Evolutionary conservation across 192 early-diverging fungal genomes (phyloP).

Genomic region (Polychytrium aggregatum): DNA sequence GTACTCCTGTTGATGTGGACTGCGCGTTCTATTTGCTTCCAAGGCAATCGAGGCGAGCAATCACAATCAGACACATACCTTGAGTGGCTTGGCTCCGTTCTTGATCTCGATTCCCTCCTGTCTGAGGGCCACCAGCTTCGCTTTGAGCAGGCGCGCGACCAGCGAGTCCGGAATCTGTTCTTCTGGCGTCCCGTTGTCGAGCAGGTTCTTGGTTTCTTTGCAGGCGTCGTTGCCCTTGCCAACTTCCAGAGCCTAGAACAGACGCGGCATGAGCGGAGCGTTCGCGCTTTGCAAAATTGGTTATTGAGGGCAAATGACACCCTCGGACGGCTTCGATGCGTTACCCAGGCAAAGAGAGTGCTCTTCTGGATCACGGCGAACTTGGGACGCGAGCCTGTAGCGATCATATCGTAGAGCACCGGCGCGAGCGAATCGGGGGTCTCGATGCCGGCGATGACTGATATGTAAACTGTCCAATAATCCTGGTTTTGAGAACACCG

Average conservation of each 20-base stretch:
- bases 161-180: conserved; percentile 23
- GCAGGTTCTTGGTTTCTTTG: conserved; percentile 28
- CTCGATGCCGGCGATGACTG: no score
- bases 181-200: conserved; percentile 22
- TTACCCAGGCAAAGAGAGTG: conserved; percentile 33
- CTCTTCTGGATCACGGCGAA: conserved; percentile 25
- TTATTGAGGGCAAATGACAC: neutral
- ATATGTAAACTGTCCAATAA: no score
- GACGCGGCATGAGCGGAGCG: neutral
- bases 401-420: conserved; percentile 24
- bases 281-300: neutral
- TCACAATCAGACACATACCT: conserved; percentile 4
- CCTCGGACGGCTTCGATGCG: neutral
- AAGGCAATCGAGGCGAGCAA: no score
- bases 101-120: conserved; percentile 36
- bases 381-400: conserved; percentile 20
- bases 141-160: conserved; percentile 30
- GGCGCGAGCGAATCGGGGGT: no score
- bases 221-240: conserved; percentile 28
- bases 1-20: no score
- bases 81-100: conserved; percentile 14
- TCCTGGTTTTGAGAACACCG: no score
- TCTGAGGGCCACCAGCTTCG: conserved; percentile 24
- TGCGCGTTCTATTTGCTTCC: no score
- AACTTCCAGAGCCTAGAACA: conserved; percentile 30